Evolutionary conservation across 441 rosid species (phyloP), one percentile per base, ranked within the genome.

Genomic region (Jatropha podagrica): DNA sequence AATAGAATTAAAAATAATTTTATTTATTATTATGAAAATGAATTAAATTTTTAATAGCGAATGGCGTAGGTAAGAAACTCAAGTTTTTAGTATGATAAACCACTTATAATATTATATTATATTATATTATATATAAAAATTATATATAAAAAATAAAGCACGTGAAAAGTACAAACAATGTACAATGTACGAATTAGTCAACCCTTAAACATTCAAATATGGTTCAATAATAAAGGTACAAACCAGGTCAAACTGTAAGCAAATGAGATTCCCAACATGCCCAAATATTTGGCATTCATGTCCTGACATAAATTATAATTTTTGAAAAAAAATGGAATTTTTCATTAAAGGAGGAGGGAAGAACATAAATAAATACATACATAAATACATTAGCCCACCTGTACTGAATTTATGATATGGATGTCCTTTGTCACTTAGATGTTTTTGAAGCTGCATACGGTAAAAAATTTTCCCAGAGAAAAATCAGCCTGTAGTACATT

Each of bases 391-490:
- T 4, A 49, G 38, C 87, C 78, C 40, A 93, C 99, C 97, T 77
- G 99, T 93, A 85, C 94, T 80, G 70, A 95, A 95, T 75, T 93
- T 95, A 83, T 95, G 99, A 84, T 72, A 95, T 32, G 99, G 98
- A 77, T 95, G 96, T 61, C 81, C 83, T 86, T 88, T 88, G 78
- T 67, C 79, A 80, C 93, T 91, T 71, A 91, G 81, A 81, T 93
- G 95, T 75, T 92, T 95, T 73, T 85, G 86, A 75, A 95, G 88
- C 99, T 95, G 91, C 81, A 83, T 49, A 56, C 4, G 54, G 32
- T 64, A 63, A 7, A 32, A 73, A 15, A 32, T 48, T 13, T 71
- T 60, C 55, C 76, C 37, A 55, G 17, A 58, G n/a, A 49, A 55
- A 38, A 68, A 71, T 69, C 59, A 70, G 75, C 76, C 63, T 37